phyloP scores from a whole-genome alignment of 1,139 yeast genomes.

The Zygosaccharomyces pseudobailii region DNA sequence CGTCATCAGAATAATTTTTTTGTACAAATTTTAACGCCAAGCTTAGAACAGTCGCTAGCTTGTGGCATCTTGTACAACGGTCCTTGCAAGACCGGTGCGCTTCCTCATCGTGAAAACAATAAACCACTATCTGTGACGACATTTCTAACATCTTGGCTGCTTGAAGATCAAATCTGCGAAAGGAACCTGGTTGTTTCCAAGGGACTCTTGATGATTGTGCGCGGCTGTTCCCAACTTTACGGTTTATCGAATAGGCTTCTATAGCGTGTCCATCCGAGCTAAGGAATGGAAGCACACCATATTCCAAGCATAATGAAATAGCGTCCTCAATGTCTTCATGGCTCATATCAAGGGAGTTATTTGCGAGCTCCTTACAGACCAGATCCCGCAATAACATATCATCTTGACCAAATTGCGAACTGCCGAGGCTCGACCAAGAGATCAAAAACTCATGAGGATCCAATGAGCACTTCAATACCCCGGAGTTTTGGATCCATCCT shows the following conservation, averaged over 20 bases:
- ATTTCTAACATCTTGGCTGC: constrained; percentile 30
- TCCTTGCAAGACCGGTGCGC: constrained; percentile 6
- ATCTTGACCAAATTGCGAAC: constrained; percentile 7
- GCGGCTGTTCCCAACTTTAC: constrained; percentile 7
- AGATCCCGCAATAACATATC: constrained; percentile 8
- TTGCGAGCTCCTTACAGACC: constrained; percentile 7
- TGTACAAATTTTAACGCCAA: constrained; percentile 19
- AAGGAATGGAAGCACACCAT: constrained; percentile 26
- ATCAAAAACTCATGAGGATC: constrained; percentile 55
- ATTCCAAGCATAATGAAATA: constrained; percentile 17
- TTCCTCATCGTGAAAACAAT: constrained; percentile 23
- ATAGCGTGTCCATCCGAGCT: constrained; percentile 27
- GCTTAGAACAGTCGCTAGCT: constrained; percentile 16
- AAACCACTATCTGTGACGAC: constrained; percentile 24
- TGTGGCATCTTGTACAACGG: constrained; percentile 19
- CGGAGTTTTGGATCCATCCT: constrained; percentile 40
- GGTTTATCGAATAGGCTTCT: constrained; percentile 15
- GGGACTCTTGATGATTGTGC: constrained; percentile 1
- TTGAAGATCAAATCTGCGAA: constrained; percentile 34
- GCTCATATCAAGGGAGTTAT: background rate
- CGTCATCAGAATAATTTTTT: constrained; percentile 18
- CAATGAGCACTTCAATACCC: constrained; percentile 59
- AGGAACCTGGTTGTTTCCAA: constrained; percentile 21
- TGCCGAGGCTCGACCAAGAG: constrained; percentile 29
- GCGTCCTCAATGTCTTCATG: constrained; percentile 11